phyloP scores from a whole-genome alignment of 2,329 filamentous ascomycete genomes.

The Fusarium nygamai region DNA sequence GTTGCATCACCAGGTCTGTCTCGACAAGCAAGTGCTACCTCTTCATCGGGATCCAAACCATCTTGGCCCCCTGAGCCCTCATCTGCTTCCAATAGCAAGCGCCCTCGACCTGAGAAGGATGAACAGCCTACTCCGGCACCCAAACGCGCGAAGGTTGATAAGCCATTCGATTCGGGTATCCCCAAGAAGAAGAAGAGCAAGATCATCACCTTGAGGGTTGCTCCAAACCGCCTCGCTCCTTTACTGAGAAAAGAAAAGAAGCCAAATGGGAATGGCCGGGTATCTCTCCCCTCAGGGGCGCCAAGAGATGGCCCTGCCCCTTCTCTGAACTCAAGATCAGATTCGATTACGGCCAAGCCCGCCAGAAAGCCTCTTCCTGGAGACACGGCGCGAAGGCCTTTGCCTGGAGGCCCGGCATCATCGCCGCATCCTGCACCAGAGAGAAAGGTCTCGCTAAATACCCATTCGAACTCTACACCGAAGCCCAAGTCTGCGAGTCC shows the following conservation, averaged over 20 bases:
- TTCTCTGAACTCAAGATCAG: slow-evolving; percentile 38
- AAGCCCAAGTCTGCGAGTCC: slow-evolving; percentile 40
- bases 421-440: slow-evolving; percentile 37
- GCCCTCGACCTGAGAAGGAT: slow-evolving; percentile 51
- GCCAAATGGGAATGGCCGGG: slow-evolving; percentile 39
- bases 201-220: slow-evolving; percentile 52
- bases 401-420: slow-evolving; percentile 44
- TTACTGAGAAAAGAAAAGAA: slow-evolving; percentile 46
- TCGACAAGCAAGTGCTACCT: slow-evolving; percentile 39
- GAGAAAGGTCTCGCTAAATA: slow-evolving; percentile 43
- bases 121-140: slow-evolving; percentile 48
- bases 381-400: slow-evolving; percentile 44
- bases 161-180: slow-evolving; percentile 37
- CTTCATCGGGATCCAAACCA: slow-evolving; percentile 32
- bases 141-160: slow-evolving; percentile 53
- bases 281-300: slow-evolving; percentile 47
- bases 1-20: slow-evolving; percentile 39
- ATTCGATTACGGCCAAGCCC: slow-evolving; percentile 48
- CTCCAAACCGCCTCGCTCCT: slow-evolving; percentile 48
- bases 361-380: slow-evolving; percentile 51
- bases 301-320: slow-evolving; percentile 40
- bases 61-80: slow-evolving; percentile 32
- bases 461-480: slow-evolving; percentile 32
- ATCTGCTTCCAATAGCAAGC: slow-evolving; percentile 44
- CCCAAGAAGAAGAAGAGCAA: slow-evolving; percentile 45